Conservation (phyloP, 2,329 filamentous ascomycete genomes). For the Orbilia brochopaga region DNA sequence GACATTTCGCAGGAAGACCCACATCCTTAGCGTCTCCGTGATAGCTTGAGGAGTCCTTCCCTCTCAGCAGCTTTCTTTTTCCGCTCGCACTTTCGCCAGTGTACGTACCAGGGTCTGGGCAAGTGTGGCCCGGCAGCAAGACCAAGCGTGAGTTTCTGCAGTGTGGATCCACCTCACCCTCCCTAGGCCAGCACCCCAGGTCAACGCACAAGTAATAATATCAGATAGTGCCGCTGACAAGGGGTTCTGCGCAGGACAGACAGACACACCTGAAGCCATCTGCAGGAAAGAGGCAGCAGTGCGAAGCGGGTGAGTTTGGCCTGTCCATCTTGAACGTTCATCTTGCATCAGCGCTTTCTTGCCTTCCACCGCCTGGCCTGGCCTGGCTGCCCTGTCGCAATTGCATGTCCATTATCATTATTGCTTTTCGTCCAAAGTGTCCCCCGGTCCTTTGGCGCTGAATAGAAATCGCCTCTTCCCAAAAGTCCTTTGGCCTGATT, state of each 20-base stretch:
- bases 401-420: neutral
- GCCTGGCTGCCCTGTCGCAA: neutral
- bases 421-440: neutral
- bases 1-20: constrained; percentile 49
- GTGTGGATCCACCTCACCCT: constrained; percentile 35
- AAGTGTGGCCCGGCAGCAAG: constrained; percentile 51
- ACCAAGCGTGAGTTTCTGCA: constrained; percentile 50
- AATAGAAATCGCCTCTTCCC: neutral
- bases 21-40: constrained; percentile 42
- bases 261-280: neutral
- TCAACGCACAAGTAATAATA: constrained; percentile 49
- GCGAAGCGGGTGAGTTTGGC: constrained; percentile 8
- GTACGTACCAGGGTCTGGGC: constrained; percentile 52
- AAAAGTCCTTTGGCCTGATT: no score
- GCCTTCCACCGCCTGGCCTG: neutral
- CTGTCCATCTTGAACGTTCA: neutral
- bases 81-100: constrained; percentile 29
- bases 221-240: constrained; percentile 44
- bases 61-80: constrained; percentile 34
- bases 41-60: constrained; percentile 33
- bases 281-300: neutral
- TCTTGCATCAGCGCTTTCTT: neutral
- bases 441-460: neutral
- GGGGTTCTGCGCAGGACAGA: constrained; percentile 18
- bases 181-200: constrained; percentile 49